Percentiles rank a stretch among this genome's conserved stretches.
Conservation (phyloP, 257 asterid genomes). For the Solanum paucissectum region DNA sequence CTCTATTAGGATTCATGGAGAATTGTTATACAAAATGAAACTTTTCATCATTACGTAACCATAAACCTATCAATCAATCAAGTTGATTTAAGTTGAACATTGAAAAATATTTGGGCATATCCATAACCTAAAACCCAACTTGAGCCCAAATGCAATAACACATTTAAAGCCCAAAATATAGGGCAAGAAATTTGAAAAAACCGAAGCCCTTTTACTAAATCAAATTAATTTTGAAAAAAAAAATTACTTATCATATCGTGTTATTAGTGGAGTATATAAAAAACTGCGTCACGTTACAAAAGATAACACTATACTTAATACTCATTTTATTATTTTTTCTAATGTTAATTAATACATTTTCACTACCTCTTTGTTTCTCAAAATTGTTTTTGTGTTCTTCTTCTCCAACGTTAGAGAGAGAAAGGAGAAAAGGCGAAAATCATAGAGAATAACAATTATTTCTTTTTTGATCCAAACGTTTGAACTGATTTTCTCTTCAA, state of each 20-base stretch:
- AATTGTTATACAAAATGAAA: no score
- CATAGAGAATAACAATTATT: neutral
- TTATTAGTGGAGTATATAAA: neutral
- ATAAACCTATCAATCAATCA: neutral
- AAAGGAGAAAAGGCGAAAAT: neutral
- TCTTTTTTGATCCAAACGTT: neutral
- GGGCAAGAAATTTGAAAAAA: neutral
- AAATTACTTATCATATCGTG: neutral
- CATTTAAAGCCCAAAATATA: neutral
- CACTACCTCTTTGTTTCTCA: neutral
- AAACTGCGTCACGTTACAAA: neutral
- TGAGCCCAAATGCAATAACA: neutral
- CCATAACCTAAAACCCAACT: neutral
- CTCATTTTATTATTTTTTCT: neutral
- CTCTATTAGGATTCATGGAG: no score
- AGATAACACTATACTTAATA: neutral
- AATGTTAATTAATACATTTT: neutral
- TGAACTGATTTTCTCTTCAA: neutral
- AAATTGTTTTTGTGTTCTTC: neutral
- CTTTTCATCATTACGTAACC: no score
- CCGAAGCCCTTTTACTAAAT: neutral
- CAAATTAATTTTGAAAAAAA: neutral
- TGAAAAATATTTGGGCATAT: neutral
- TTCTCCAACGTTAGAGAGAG: constrained; percentile 1
- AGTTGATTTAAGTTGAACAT: neutral